Percentiles rank a stretch among this genome's conserved stretches.
phyloP scores from a whole-genome alignment of 192 early-diverging fungal species.

The Pilobolus umbonatus region DNA sequence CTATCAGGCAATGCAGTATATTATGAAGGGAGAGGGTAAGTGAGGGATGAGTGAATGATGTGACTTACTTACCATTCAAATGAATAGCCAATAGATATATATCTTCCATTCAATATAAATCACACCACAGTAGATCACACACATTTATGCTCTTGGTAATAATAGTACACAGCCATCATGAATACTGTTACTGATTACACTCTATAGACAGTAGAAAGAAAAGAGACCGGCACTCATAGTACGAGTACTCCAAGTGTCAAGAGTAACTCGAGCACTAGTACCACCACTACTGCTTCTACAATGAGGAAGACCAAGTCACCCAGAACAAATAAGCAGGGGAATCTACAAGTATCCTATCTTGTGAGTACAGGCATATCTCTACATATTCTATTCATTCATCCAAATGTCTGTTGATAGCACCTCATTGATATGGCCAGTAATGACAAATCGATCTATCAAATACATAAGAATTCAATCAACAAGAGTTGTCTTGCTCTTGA shows the following conservation, averaged over 20 bases:
- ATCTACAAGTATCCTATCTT: slow-evolving; percentile 2
- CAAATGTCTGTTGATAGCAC: neutral
- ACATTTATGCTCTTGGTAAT: slow-evolving; percentile 10
- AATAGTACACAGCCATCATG: neutral
- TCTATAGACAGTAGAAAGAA: neutral
- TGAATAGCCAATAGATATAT: slow-evolving; percentile 12
- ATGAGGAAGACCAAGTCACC: neutral
- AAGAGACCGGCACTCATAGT: neutral
- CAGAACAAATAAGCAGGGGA: neutral
- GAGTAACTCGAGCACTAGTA: neutral
- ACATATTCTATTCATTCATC: neutral
- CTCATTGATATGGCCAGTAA: slow-evolving; percentile 9
- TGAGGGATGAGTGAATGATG: neutral
- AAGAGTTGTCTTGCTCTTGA: slow-evolving; percentile 11
- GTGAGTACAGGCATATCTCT: neutral
- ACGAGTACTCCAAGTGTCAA: neutral
- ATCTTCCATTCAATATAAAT: neutral
- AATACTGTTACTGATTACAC: neutral
- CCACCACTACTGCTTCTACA: neutral
- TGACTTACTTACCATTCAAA: neutral
- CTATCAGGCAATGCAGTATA: slow-evolving; percentile 3
- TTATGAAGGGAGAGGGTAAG: slow-evolving; percentile 16
- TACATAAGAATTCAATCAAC: slow-evolving; percentile 4
- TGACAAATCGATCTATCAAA: slow-evolving; percentile 8
- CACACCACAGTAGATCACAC: slow-evolving; percentile 4